Evolutionary conservation across 176 grass and related monocot genomes (phyloP).

Genomic region (Rhipidocladum racemiflorum): DNA sequence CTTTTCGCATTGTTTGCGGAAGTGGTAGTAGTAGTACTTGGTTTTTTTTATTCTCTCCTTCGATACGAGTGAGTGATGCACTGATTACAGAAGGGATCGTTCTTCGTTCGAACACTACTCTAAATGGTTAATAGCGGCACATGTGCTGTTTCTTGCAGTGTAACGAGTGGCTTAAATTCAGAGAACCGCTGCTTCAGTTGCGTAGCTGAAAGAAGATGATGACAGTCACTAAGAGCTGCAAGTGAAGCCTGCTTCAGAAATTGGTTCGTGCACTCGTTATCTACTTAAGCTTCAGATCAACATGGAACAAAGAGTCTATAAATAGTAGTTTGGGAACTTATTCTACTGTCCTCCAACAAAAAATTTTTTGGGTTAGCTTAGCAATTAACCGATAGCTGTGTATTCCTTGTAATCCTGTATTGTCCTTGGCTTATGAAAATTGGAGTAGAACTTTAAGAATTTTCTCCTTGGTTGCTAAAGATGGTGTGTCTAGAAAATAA

Average conservation of each 20-base stretch:
- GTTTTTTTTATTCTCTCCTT: background rate
- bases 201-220: slow-evolving; percentile 1
- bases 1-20: too few species aligned
- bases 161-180: background rate
- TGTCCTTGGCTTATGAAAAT: too few species aligned
- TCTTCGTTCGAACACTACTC: background rate
- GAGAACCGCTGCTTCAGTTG: background rate
- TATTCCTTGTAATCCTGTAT: too few species aligned
- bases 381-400: too few species aligned
- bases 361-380: too few species aligned
- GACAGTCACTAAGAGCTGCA: background rate
- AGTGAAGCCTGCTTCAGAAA: background rate
- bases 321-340: background rate
- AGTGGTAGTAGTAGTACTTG: too few species aligned
- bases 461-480: too few species aligned
- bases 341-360: too few species aligned
- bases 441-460: too few species aligned
- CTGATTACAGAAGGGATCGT: background rate
- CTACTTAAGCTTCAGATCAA: background rate
- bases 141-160: background rate
- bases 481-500: too few species aligned
- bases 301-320: background rate
- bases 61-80: background rate
- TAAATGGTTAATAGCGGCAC: background rate
- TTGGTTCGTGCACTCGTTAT: too few species aligned